Percentiles rank a stretch among this genome's conserved stretches.
phyloP scores from a whole-genome alignment of 371 early-diverging fungal species.

The Gilbertella persicaria region DNA sequence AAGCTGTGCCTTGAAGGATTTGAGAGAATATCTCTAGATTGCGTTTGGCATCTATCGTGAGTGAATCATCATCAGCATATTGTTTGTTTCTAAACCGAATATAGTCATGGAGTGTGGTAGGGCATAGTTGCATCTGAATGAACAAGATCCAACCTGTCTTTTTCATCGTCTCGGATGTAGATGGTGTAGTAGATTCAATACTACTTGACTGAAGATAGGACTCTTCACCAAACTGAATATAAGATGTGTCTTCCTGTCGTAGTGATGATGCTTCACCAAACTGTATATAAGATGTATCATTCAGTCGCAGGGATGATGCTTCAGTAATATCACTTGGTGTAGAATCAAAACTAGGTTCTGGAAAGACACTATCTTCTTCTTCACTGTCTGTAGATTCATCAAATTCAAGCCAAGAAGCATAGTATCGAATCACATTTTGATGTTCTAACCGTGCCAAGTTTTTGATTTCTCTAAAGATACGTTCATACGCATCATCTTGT shows the following conservation, averaged over 20 bases:
- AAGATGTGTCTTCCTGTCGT: slow-evolving; percentile 21
- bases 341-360: slow-evolving; percentile 20
- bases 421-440: slow-evolving; percentile 90
- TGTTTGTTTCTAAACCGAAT: slow-evolving; percentile 39
- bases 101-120: slow-evolving; percentile 54
- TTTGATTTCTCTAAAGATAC: slow-evolving; percentile 91
- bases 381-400: slow-evolving; percentile 11
- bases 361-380: slow-evolving; percentile 6
- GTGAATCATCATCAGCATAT: slow-evolving; percentile 14
- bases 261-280: no score
- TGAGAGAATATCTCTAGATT: slow-evolving; percentile 53
- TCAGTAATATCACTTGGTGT: no score
- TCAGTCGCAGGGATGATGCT: no score
- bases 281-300: slow-evolving; percentile 23
- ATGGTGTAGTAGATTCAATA: no score
- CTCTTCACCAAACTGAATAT: slow-evolving; percentile 25
- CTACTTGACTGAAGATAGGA: no score
- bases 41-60: slow-evolving; percentile 35
- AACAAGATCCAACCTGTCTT: slow-evolving; percentile 56
- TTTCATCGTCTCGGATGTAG: background rate
- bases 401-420: slow-evolving; percentile 90
- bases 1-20: slow-evolving; percentile 69
- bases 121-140: slow-evolving; percentile 88
- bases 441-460: slow-evolving; percentile 86
- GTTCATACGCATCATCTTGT: slow-evolving; percentile 56